phyloP scores from a whole-genome alignment of 768 basidiomycete genomes.

The Pleurotus salmoneostramineus region DNA sequence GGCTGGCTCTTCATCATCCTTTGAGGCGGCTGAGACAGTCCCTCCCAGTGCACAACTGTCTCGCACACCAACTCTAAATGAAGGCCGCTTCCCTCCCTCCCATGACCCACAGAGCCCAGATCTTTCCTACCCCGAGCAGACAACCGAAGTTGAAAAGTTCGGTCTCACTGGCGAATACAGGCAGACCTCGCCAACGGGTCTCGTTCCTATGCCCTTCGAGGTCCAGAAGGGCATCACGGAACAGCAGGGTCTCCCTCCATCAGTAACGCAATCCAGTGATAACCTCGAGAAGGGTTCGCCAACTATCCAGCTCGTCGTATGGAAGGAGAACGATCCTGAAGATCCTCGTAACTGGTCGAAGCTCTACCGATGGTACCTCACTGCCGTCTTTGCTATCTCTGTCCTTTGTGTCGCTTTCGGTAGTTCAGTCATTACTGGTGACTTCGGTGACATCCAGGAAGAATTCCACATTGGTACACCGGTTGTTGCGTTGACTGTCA shows the following conservation, averaged over 20 bases:
- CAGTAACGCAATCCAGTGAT: constrained; percentile 14
- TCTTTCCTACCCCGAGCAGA: constrained; percentile 13
- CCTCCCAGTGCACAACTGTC: constrained; percentile 6
- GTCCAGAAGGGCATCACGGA: constrained; percentile 12
- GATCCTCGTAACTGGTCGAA: constrained; percentile 34
- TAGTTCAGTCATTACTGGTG: constrained; percentile 32
- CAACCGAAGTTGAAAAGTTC: constrained; percentile 8
- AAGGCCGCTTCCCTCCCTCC: neutral
- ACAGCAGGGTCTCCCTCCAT: constrained; percentile 23
- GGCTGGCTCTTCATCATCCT: neutral
- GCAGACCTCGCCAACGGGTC: constrained; percentile 21
- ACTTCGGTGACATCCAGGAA: constrained; percentile 26
- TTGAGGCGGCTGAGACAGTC: neutral
- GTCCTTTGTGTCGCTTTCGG: constrained; percentile 32
- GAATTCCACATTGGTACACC: constrained; percentile 27
- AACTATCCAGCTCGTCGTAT: constrained; percentile 30
- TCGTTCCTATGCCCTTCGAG: constrained; percentile 11
- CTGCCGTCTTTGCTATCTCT: constrained; percentile 22
- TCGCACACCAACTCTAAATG: constrained; percentile 1
- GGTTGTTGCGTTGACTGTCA: constrained; percentile 27
- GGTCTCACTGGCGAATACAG: constrained; percentile 29
- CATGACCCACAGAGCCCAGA: constrained; percentile 6
- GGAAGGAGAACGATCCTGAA: constrained; percentile 30
- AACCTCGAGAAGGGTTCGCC: constrained; percentile 29
- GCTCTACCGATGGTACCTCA: constrained; percentile 27